These are phyloP conservation scores for Lasiodiplodia sp. DNA, from an alignment of 2,329 filamentous ascomycete genomes.

Conservation along the genomic window DNA sequence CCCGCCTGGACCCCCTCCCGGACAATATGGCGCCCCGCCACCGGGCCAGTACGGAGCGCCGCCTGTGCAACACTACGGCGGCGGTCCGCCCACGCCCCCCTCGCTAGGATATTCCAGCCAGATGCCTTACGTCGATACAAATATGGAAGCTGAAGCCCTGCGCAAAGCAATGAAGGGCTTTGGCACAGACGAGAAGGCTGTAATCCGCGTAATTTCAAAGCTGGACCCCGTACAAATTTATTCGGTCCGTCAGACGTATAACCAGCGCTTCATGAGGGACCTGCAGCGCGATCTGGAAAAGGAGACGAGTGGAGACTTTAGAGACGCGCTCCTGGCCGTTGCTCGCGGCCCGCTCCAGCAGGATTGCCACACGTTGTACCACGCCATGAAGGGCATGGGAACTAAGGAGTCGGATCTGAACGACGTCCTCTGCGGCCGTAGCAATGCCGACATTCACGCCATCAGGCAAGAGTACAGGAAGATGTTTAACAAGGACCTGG, in stretches of 20 bases:
- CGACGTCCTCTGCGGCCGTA: conserved; percentile 81
- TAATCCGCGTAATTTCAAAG: conserved; percentile 74
- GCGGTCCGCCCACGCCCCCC: conserved; percentile 63
- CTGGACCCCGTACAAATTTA: conserved; percentile 82
- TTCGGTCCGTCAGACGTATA: conserved; percentile 65
- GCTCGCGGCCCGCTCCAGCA: conserved; percentile 79
- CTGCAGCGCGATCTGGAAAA: conserved; percentile 78
- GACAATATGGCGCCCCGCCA: conserved; percentile 38
- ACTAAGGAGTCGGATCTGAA: conserved; percentile 89
- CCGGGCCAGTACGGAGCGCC: conserved; percentile 48
- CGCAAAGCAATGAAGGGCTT: conserved; percentile 91
- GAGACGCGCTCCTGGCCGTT: conserved; percentile 76
- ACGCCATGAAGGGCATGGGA: conserved; percentile 78
- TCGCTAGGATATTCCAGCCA: conserved; percentile 79
- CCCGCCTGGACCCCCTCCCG: conserved; percentile 32
- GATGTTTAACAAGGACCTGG: conserved; percentile 71
- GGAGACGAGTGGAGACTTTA: conserved; percentile 79
- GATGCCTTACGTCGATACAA: conserved; percentile 69
- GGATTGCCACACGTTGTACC: conserved; percentile 74
- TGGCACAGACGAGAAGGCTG: conserved; percentile 81
- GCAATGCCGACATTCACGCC: conserved; percentile 85
- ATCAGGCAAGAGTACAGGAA: conserved; percentile 82
- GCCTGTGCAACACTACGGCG: conserved; percentile 40
- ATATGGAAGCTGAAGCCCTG: conserved; percentile 72
- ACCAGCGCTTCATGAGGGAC: conserved; percentile 69